Evolutionary conservation across 257 asterid genomes (phyloP).

Genomic region (Hygrophila difformis): DNA sequence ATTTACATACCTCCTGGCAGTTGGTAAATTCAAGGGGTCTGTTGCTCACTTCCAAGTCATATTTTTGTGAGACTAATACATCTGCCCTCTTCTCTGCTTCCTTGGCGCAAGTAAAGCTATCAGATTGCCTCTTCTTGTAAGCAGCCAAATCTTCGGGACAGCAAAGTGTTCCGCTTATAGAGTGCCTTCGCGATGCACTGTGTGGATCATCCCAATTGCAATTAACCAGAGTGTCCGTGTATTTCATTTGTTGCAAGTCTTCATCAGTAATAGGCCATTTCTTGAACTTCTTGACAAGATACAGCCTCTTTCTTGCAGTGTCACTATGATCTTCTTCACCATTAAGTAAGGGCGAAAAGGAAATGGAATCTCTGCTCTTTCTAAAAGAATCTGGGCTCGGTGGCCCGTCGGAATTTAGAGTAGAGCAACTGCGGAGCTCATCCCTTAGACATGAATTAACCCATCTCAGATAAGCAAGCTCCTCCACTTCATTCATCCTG

Average conservation of each 20-base stretch:
- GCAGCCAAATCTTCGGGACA: slow-evolving; percentile 30
- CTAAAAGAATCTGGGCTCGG: neutral
- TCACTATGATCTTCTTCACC: slow-evolving; percentile 42
- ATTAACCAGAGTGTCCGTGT: slow-evolving; percentile 20
- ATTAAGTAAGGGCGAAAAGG: slow-evolving; percentile 40
- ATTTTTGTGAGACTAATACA: slow-evolving; percentile 36
- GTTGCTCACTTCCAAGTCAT: slow-evolving; percentile 29
- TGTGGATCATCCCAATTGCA: slow-evolving; percentile 9
- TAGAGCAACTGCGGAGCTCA: slow-evolving; percentile 49
- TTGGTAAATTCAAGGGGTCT: slow-evolving; percentile 21
- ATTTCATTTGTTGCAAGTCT: slow-evolving; percentile 38
- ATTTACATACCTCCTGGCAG: slow-evolving; percentile 27
- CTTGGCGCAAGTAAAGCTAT: slow-evolving; percentile 28
- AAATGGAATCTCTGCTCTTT: slow-evolving; percentile 36
- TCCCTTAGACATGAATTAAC: slow-evolving; percentile 78
- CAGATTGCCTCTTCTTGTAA: neutral
- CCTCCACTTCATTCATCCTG: slow-evolving; percentile 89
- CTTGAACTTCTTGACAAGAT: slow-evolving; percentile 62
- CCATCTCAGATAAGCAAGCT: slow-evolving; percentile 86
- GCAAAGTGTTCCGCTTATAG: slow-evolving; percentile 65
- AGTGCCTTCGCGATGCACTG: slow-evolving; percentile 57
- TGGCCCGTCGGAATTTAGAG: slow-evolving; percentile 9
- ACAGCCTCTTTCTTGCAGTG: slow-evolving; percentile 34
- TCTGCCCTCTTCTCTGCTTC: slow-evolving; percentile 49
- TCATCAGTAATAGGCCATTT: slow-evolving; percentile 81